These are phyloP conservation scores for Nemania bipapillata DNA, from an alignment of 2,329 filamentous ascomycete species.

Conservation along the genomic window DNA sequence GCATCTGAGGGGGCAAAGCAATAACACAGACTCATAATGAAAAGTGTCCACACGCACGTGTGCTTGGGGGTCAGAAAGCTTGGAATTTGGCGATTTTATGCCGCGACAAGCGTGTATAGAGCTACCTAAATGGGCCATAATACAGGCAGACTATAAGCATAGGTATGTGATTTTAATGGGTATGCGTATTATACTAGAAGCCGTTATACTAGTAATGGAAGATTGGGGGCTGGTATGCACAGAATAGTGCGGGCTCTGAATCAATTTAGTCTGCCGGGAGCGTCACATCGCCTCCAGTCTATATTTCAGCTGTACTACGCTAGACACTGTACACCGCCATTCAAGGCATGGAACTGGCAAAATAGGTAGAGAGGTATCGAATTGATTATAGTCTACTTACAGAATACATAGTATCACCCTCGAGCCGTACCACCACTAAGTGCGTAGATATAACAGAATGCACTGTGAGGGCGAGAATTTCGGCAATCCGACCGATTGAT, in stretches of 20 bases:
- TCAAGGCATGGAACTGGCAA: slow-evolving; percentile 16
- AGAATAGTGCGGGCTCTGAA: neutral
- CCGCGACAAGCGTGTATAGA: slow-evolving; percentile 26
- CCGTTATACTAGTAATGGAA: slow-evolving; percentile 13
- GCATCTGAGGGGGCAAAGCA: slow-evolving; percentile 9
- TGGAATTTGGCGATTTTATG: neutral
- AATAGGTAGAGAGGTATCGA: slow-evolving; percentile 6
- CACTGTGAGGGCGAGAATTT: slow-evolving; percentile 14
- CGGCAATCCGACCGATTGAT: slow-evolving; percentile 25
- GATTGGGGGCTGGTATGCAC: slow-evolving; percentile 6
- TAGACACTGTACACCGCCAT: slow-evolving; percentile 33
- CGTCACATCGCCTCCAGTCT: slow-evolving; percentile 25
- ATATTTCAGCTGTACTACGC: slow-evolving; percentile 18
- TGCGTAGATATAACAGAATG: no score
- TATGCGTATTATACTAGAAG: slow-evolving; percentile 4
- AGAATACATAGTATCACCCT: slow-evolving; percentile 33
- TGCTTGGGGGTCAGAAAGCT: slow-evolving; percentile 12
- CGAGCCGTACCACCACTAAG: slow-evolving; percentile 28
- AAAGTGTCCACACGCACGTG: slow-evolving; percentile 30
- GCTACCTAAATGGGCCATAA: neutral
- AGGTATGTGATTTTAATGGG: neutral
- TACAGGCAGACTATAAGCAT: neutral
- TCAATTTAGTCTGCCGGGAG: slow-evolving; percentile 5
- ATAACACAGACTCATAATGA: slow-evolving; percentile 20
- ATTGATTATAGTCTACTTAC: slow-evolving; percentile 32